phyloP scores from a whole-genome alignment of 2,329 filamentous ascomycete genomes.

The Diaporthe citrichinensis region DNA sequence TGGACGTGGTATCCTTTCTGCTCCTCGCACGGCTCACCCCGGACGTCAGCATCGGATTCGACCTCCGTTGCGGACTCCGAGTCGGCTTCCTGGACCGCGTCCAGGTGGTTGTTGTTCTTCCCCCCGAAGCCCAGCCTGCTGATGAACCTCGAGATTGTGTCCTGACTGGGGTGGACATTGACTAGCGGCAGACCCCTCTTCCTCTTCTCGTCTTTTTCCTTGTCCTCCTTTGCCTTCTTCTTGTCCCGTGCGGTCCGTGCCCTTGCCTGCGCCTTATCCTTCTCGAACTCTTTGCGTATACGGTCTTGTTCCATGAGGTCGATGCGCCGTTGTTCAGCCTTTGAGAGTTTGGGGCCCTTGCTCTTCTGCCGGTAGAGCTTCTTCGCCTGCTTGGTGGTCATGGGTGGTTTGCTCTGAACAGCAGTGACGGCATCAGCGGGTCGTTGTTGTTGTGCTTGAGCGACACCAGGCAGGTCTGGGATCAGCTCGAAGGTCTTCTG shows the following conservation, averaged over 20 bases:
- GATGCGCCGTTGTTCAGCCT: conserved; percentile 58
- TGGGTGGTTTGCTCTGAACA: conserved; percentile 53
- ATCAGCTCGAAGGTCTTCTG: conserved; percentile 51
- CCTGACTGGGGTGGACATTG: conserved; percentile 69
- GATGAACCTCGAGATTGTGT: conserved; percentile 68
- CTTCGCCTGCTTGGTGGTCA: conserved; percentile 65
- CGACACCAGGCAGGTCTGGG: conserved; percentile 44
- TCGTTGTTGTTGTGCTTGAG: conserved; percentile 27
- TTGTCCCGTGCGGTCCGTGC: conserved; percentile 67
- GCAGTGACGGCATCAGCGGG: conserved; percentile 20
- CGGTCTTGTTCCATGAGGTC: conserved; percentile 66
- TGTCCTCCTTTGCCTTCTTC: conserved; percentile 68
- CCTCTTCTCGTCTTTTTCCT: conserved; percentile 64
- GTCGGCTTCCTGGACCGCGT: conserved; percentile 20
- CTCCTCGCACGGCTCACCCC: background rate
- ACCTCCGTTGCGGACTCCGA: conserved; percentile 17
- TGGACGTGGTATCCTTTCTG: too few relatives aligned
- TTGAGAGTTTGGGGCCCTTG: conserved; percentile 57
- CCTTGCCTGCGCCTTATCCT: conserved; percentile 62
- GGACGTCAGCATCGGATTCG: conserved; percentile 12
- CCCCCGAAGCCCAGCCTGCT: conserved; percentile 51
- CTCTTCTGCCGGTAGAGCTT: conserved; percentile 61
- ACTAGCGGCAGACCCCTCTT: conserved; percentile 67
- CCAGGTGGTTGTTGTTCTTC: conserved; percentile 46
- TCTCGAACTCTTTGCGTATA: conserved; percentile 67